Percentiles rank a stretch among this genome's conserved stretches.
Evolutionary conservation across 768 basidiomycete genomes (phyloP).

Genomic region (Tephrocybe rancida): DNA sequence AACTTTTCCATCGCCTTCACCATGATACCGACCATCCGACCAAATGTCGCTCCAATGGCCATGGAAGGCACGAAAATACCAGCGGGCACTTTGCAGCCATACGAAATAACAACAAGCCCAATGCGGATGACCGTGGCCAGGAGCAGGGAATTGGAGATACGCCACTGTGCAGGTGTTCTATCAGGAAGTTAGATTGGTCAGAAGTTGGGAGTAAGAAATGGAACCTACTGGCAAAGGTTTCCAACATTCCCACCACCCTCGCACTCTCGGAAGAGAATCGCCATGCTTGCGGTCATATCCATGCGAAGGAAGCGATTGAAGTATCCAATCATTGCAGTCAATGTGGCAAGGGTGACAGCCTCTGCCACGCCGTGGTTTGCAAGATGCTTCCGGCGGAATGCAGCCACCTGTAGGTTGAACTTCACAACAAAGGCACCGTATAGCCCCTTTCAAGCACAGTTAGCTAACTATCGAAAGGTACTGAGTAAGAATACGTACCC

Average conservation of each 20-base stretch:
- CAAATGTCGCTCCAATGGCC: slow-evolving; percentile 97
- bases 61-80: slow-evolving; percentile 99
- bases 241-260: slow-evolving; percentile 88
- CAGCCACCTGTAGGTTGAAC: slow-evolving; percentile 93
- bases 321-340: slow-evolving; percentile 93
- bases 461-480: slow-evolving; percentile 11
- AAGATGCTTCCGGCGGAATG: slow-evolving; percentile 91
- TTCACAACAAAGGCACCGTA: slow-evolving; percentile 98
- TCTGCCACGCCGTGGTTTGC: slow-evolving; percentile 84
- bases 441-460: slow-evolving; percentile 66
- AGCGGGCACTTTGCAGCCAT: slow-evolving; percentile 95
- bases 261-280: slow-evolving; percentile 94
- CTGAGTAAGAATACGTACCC: slow-evolving; percentile 52
- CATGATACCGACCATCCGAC: slow-evolving; percentile 95
- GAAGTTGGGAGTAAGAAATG: not conserved
- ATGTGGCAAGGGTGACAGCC: slow-evolving; percentile 81
- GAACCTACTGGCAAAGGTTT: slow-evolving; percentile 91
- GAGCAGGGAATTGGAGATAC: slow-evolving; percentile 89
- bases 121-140: slow-evolving; percentile 90
- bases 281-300: slow-evolving; percentile 97
- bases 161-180: slow-evolving; percentile 91
- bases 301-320: slow-evolving; percentile 93
- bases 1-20: slow-evolving; percentile 92
- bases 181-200: not conserved
- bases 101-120: slow-evolving; percentile 86